phyloP scores from a whole-genome alignment of 495 filamentous ascomycete genomes.

The Podospora comata region DNA sequence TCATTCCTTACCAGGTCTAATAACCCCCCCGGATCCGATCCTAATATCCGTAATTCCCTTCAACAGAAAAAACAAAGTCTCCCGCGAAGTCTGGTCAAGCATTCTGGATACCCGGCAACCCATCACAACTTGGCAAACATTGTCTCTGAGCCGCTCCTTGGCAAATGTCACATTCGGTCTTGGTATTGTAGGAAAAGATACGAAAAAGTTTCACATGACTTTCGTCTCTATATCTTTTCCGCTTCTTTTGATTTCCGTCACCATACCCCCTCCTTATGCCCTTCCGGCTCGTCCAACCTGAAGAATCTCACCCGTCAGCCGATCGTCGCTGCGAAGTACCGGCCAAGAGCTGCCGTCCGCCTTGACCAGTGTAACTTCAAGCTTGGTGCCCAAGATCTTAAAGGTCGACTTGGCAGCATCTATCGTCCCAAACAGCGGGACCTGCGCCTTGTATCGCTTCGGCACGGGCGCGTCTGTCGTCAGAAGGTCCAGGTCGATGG shows the following conservation, averaged over 20 bases:
- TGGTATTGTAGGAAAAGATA: neutral
- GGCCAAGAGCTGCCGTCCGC: constrained; percentile 82
- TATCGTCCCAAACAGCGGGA: constrained; percentile 74
- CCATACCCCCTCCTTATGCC: constrained; percentile 41
- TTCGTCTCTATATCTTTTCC: neutral
- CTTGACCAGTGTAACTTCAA: constrained; percentile 83
- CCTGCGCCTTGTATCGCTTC: constrained; percentile 73
- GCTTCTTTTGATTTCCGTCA: neutral
- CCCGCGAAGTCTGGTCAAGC: no score
- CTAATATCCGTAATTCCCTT: neutral
- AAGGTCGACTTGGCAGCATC: constrained; percentile 68
- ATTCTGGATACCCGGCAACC: constrained; percentile 9
- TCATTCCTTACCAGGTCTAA: constrained; percentile 5
- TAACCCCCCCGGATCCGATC: neutral
- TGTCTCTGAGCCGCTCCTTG: constrained; percentile 18
- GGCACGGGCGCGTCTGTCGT: constrained; percentile 65
- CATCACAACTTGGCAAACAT: constrained; percentile 6
- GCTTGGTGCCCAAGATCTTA: constrained; percentile 91
- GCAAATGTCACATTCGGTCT: constrained; percentile 9
- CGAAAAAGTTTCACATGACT: neutral
- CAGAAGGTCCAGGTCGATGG: constrained; percentile 70
- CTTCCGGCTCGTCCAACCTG: constrained; percentile 77
- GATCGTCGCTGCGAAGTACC: constrained; percentile 81
- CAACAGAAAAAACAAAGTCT: neutral
- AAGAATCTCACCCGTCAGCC: constrained; percentile 71